phyloP scores from a whole-genome alignment of 1,284 basidiomycete genomes.

The Trametes hirsuta region DNA sequence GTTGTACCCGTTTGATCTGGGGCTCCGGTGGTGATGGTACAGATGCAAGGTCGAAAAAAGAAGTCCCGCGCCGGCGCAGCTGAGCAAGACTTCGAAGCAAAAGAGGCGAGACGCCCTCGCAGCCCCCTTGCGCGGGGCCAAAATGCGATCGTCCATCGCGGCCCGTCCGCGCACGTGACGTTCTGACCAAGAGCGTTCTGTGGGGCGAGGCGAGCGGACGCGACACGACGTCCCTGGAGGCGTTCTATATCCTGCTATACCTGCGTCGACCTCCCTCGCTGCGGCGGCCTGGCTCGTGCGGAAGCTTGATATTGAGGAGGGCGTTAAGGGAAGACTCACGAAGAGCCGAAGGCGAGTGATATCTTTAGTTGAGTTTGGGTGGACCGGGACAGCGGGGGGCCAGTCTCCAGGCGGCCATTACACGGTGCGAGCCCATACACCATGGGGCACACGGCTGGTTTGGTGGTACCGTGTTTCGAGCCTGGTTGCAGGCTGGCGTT shows the following conservation, averaged over 20 bases:
- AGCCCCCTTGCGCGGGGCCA: neutral
- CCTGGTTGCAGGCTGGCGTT: neutral
- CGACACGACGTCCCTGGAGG: neutral
- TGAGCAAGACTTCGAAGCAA: constrained; percentile 8
- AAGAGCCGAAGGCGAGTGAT: constrained; percentile 1
- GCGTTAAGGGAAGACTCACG: neutral
- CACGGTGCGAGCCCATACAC: neutral
- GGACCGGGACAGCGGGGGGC: neutral
- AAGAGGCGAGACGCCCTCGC: constrained; percentile 5
- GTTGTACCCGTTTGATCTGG: neutral
- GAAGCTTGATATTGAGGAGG: neutral
- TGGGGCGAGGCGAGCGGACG: neutral
- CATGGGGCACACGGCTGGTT: neutral
- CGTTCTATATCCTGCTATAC: too few relatives aligned
- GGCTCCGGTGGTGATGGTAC: neutral
- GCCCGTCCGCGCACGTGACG: constrained; percentile 4
- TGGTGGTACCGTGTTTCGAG: neutral
- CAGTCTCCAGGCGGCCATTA: neutral
- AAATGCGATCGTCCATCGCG: constrained; percentile 6
- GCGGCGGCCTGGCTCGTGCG: neutral
- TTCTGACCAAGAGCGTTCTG: too few relatives aligned
- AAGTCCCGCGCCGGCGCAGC: neutral
- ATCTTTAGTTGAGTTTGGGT: neutral
- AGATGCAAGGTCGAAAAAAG: neutral
- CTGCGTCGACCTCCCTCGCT: too few relatives aligned